phyloP scores from a whole-genome alignment of 495 filamentous ascomycete genomes.

The Talaromyces trachyspermus region DNA sequence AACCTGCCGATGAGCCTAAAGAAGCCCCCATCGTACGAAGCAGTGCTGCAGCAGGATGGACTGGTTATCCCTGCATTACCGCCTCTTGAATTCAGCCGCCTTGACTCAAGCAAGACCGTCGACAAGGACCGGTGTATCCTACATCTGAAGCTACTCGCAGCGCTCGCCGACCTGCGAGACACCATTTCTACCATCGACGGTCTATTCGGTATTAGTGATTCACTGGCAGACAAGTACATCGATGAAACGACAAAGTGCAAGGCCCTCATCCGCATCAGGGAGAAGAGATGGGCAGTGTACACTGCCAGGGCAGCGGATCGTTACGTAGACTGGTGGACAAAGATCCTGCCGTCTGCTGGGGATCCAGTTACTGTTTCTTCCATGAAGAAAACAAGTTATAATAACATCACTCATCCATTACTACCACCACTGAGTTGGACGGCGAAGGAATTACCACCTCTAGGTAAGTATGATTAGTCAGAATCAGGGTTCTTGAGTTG shows the following conservation, averaged over 20 bases:
- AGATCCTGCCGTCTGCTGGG: conserved; percentile 11
- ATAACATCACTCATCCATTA: conserved; percentile 8
- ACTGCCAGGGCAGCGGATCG: conserved; percentile 65
- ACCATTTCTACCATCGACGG: conserved; percentile 55
- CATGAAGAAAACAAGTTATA: conserved; percentile 9
- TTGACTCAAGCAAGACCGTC: conserved; percentile 17
- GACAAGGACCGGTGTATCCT: conserved; percentile 51
- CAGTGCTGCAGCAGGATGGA: conserved; percentile 9
- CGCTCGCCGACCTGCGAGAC: conserved; percentile 61
- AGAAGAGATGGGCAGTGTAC: conserved; percentile 78
- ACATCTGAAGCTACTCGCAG: conserved; percentile 70
- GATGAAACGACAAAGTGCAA: conserved; percentile 13
- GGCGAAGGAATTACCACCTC: conserved; percentile 20
- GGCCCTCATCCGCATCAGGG: conserved; percentile 43
- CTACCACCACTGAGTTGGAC: conserved; percentile 10
- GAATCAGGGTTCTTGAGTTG: background rate
- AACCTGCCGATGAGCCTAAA: no score
- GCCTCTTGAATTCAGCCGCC: conserved; percentile 11
- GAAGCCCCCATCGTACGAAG: conserved; percentile 14
- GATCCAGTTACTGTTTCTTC: conserved; percentile 3
- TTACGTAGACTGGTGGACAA: conserved; percentile 65
- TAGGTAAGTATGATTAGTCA: conserved; percentile 18
- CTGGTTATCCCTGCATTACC: conserved; percentile 9
- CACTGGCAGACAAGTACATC: conserved; percentile 18
- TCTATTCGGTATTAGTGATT: conserved; percentile 56